phyloP scores from a whole-genome alignment of 2,329 filamentous ascomycete species.

The Trichophyton equinum region DNA sequence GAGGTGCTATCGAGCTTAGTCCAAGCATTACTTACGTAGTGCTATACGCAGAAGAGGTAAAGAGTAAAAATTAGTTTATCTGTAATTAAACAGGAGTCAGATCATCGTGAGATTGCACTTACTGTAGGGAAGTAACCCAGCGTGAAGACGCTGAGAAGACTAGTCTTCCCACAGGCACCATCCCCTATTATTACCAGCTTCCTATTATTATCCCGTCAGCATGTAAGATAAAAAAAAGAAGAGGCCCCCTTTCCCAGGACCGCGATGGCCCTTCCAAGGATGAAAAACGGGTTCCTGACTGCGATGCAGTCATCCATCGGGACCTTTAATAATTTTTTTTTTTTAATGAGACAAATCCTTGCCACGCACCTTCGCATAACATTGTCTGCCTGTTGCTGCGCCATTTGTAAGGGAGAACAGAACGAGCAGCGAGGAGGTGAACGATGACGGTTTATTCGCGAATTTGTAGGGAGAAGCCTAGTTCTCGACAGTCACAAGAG shows the following conservation, averaged over 20 bases:
- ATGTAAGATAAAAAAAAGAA: neutral
- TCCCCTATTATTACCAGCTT: slow-evolving; percentile 96
- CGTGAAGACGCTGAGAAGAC: slow-evolving; percentile 92
- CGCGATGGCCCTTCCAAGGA: neutral
- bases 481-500: too few species aligned
- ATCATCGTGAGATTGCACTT: slow-evolving; percentile 32
- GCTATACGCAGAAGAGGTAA: slow-evolving; percentile 19
- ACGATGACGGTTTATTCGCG: neutral
- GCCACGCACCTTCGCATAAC: slow-evolving; percentile 24
- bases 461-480: neutral
- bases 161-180: slow-evolving; percentile 96
- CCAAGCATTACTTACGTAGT: slow-evolving; percentile 30
- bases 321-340: too few species aligned
- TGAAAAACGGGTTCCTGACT: neutral
- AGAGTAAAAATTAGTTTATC: neutral
- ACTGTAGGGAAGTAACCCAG: slow-evolving; percentile 96
- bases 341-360: neutral
- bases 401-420: slow-evolving; percentile 21
- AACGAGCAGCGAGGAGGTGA: slow-evolving; percentile 5
- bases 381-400: slow-evolving; percentile 31
- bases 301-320: neutral
- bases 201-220: slow-evolving; percentile 37
- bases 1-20: neutral
- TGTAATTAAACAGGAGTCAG: neutral
- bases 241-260: neutral